phyloP scores from a whole-genome alignment of 1,284 basidiomycete genomes.

The Cryptococcus amylolentus region DNA sequence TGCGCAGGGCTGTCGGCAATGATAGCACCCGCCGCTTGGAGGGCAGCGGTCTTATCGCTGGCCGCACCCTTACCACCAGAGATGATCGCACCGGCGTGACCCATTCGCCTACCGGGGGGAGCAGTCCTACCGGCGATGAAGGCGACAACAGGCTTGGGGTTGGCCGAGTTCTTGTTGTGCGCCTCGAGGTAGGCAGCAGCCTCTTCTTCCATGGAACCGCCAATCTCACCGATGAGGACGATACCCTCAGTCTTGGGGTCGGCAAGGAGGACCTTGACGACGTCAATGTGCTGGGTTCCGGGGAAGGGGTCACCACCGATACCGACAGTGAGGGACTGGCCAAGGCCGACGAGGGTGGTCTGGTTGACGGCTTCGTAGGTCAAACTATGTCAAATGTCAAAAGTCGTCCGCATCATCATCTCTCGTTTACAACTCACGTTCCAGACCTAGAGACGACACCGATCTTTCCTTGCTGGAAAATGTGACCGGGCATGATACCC shows the following conservation, averaged over 20 bases:
- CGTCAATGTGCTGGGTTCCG: slow-evolving; percentile 85
- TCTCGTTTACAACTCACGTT: slow-evolving; percentile 53
- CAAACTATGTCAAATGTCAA: slow-evolving; percentile 21
- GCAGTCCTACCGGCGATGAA: slow-evolving; percentile 98
- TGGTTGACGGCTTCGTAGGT: slow-evolving; percentile 53
- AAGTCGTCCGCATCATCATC: neutral
- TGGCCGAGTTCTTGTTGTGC: slow-evolving; percentile 82
- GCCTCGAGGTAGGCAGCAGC: slow-evolving; percentile 92
- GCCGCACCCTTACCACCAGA: slow-evolving; percentile 97
- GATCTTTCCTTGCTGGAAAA: slow-evolving; percentile 91
- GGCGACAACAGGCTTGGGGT: slow-evolving; percentile 93
- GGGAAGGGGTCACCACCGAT: slow-evolving; percentile 98
- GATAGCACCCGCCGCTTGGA: slow-evolving; percentile 86
- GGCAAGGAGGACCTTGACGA: slow-evolving; percentile 92
- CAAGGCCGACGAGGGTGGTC: slow-evolving; percentile 92
- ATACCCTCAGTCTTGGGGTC: slow-evolving; percentile 93
- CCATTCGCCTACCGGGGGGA: slow-evolving; percentile 97
- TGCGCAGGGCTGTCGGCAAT: slow-evolving; percentile 96
- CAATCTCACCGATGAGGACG: slow-evolving; percentile 98
- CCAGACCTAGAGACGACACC: slow-evolving; percentile 97
- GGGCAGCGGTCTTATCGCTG: slow-evolving; percentile 90
- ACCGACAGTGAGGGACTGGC: slow-evolving; percentile 93
- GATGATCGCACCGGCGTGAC: slow-evolving; percentile 97
- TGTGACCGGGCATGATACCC: slow-evolving; percentile 98
- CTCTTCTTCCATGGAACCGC: slow-evolving; percentile 98